phyloP scores from a whole-genome alignment of 1,284 basidiomycete genomes.

The Polyporus tsugae region DNA sequence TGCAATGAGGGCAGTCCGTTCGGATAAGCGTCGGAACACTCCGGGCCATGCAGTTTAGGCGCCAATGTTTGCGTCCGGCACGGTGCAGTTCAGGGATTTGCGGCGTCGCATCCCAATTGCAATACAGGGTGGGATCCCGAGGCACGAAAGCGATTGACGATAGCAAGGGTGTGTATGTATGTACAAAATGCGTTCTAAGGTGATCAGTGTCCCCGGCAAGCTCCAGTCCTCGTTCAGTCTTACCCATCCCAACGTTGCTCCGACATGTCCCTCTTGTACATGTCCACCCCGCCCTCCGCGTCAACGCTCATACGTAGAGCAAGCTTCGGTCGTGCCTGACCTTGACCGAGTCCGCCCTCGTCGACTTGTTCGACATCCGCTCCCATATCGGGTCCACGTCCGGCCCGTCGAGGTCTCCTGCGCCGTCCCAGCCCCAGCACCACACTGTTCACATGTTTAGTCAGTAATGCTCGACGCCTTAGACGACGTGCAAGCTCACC shows the following conservation, averaged over 20 bases:
- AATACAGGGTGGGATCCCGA: not conserved
- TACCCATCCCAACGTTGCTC: not conserved
- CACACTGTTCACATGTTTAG: constrained; percentile 67
- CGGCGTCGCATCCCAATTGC: not conserved
- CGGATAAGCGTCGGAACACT: not conserved
- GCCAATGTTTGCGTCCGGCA: not conserved
- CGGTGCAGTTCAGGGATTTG: too few species aligned
- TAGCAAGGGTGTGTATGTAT: constrained; percentile 26
- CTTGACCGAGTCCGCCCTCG: constrained; percentile 63
- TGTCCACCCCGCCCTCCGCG: not conserved
- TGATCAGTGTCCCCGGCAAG: not conserved
- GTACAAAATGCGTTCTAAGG: constrained; percentile 30
- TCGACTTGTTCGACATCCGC: constrained; percentile 75
- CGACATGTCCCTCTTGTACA: not conserved
- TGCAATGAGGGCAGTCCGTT: not conserved
- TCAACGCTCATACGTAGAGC: constrained; percentile 25
- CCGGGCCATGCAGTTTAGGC: not conserved
- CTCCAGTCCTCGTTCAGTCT: not conserved
- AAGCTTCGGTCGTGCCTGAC: constrained; percentile 79
- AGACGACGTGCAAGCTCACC: constrained; percentile 58
- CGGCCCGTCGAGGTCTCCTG: constrained; percentile 93
- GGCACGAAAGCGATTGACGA: constrained; percentile 16
- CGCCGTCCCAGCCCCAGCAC: constrained; percentile 99
- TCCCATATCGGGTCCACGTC: constrained; percentile 98
- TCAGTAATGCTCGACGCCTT: not conserved